Evolutionary conservation across 768 basidiomycete genomes (phyloP).

Genomic region (Kwoniella sp.): DNA sequence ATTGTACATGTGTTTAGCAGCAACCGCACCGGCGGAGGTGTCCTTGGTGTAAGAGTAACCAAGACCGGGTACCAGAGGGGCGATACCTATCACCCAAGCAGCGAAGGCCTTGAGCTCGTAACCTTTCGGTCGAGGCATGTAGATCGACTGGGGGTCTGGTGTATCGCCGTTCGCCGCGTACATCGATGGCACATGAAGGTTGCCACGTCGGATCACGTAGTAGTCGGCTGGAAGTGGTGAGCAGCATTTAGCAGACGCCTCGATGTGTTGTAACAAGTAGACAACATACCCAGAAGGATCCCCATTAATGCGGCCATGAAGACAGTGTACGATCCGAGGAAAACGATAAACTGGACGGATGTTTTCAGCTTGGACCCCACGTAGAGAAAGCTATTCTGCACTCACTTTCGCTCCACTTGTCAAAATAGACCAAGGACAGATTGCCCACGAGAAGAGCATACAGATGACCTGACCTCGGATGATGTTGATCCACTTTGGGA

Average conservation of each 20-base stretch:
- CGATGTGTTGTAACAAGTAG: too few species aligned
- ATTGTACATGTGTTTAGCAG: conserved; percentile 3
- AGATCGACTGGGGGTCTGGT: conserved; percentile 11
- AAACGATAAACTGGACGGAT: conserved; percentile 6
- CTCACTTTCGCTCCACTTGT: conserved; percentile 12
- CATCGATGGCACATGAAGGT: conserved; percentile 68
- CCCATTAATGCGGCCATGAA: conserved; percentile 66
- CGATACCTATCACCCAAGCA: conserved; percentile 19
- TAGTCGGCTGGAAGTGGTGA: conserved; percentile 71
- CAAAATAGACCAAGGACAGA: conserved; percentile 42
- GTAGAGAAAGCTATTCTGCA: conserved; percentile 16
- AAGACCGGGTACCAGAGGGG: conserved; percentile 69
- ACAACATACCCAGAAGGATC: neutral
- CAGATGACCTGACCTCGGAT: conserved; percentile 39
- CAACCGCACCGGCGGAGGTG: neutral
- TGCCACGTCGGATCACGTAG: conserved; percentile 69
- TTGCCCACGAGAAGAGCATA: conserved; percentile 26
- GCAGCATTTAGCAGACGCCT: neutral
- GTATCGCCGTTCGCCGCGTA: conserved; percentile 57
- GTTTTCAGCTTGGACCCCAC: neutral
- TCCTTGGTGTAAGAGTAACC: neutral
- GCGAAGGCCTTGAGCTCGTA: conserved; percentile 16
- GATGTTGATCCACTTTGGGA: conserved; percentile 46
- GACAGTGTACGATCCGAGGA: conserved; percentile 26
- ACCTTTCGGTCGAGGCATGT: conserved; percentile 14